Base-by-base conservation (phyloP, 805 yeast species). In the Saccharomycopsis schoenii region DNA sequence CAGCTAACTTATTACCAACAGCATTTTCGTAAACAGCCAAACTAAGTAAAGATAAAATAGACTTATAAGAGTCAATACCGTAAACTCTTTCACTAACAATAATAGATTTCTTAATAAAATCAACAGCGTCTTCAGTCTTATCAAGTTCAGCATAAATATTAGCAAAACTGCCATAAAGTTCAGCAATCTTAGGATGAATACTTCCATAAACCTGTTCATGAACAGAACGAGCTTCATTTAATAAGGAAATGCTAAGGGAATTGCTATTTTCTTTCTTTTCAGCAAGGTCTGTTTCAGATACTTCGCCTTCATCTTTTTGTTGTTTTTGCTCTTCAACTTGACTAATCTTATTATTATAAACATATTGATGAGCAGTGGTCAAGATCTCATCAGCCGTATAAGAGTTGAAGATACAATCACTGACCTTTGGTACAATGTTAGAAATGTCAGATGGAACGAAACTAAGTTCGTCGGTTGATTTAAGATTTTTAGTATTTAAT, bases 131-230 rank as follows among this genome's bases (percentile, higher is more conserved):
- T 25, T 76, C 74, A 21, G 74, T 70, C 67, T 80, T 73, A 15
- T 83, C 83, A 55, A 83, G 70, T 62, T 85, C 90, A 61, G 82
- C 79, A 73, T 83, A 88, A 19, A 84, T 72, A 64, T 84, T 83
- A 14, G 96, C 86, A 56, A 90, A 76, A 10, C 82, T 76, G 51
- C 84, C 74, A 68, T 86, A 86, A 41, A 84, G 84, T 58, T 81
- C 81, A 14, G 93, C 90, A 36, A 92, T 88, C 66, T 86, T 90
- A 9, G 86, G 80, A 68, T 92, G 94, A 37, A 93, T 80, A 34
- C 79, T 71, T 37, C 98, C 97, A 67, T 88, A 88, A 37, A 89
- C 83, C 69, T 90, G 96, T 71, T 91, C 96, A 65, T 83, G 83
- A 60, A 90, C 78, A 9, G 86, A 74, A 41, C 89, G 74, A 36